Evolutionary conservation across 139 green algal species (phyloP), one percentile per base, ranked within the genome.

Genomic region (Pleodorina starrii): DNA sequence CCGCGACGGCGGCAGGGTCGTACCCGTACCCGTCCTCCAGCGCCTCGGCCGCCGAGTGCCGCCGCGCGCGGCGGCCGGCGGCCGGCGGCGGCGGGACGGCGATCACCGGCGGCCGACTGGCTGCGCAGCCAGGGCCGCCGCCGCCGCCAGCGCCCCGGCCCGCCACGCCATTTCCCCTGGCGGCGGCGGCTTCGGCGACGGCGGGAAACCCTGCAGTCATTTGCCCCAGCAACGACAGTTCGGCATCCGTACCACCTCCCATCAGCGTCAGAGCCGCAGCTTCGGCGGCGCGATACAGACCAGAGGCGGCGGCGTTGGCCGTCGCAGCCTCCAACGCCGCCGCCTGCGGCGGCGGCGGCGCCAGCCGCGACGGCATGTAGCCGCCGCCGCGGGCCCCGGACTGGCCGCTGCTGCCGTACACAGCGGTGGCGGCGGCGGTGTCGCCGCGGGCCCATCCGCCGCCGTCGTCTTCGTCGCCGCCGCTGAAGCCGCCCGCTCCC

Each of bases 181-280:
- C 57, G 57, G 57, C 63, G 29, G 63, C 29, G 63, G 32, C 32
- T 10, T 17, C 63, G 29, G 16, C 35, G 72, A 66, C 54, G 54
- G 54, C 54, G 7, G 54, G 54, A 12, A 12, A 21, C 5, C 54
- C 54, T 4, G 9, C 54, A 66, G 16, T 38, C 42, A 54, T 54
- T 9, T 80, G 72, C 4, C 42, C 42, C 42, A 80, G 68, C 36
- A 76, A 32, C 68, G 68, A 76, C 32, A 32, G 38, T 23, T 73
- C 63, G 14, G 32, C 35, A 7, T 44, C 36, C 36, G 35, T 51
- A 43, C 40, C 72, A 5, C 21, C 40, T 40, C 72, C 72, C 42
- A 80, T 51, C 19, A 80, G 16, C 38, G 72, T 57, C 72, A 80
- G 21, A 40, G 72, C 72, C 42, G 72, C 42, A 40, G 72, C 40